These are phyloP conservation scores for Metarhizium anisopliae DNA, from an alignment of 2,329 filamentous ascomycete genomes.

Conservation along the genomic window DNA sequence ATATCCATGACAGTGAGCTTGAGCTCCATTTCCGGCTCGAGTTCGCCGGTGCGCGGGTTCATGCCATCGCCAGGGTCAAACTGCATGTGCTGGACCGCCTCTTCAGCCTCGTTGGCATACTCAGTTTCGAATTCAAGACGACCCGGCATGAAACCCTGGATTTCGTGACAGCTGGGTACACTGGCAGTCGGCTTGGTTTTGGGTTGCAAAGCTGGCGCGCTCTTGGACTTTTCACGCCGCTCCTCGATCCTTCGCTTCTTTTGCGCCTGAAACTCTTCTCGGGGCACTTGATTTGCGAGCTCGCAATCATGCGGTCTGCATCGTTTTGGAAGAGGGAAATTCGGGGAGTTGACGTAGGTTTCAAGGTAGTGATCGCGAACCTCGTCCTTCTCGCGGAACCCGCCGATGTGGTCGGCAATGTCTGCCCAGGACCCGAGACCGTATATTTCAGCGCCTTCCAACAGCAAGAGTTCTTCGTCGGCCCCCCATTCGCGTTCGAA, in stretches of 20 bases:
- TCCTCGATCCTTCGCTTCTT: slow-evolving; percentile 94
- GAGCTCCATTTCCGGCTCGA: slow-evolving; percentile 93
- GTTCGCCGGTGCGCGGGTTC: slow-evolving; percentile 71
- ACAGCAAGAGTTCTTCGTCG: slow-evolving; percentile 85
- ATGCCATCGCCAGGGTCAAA: slow-evolving; percentile 94
- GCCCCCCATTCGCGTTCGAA: slow-evolving; percentile 94
- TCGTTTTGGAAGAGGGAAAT: slow-evolving; percentile 78
- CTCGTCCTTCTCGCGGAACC: slow-evolving; percentile 89
- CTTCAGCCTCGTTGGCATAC: slow-evolving; percentile 95
- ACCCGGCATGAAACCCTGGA: slow-evolving; percentile 97
- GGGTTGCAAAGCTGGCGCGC: slow-evolving; percentile 71
- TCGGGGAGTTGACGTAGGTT: slow-evolving; percentile 74
- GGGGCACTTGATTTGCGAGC: slow-evolving; percentile 69
- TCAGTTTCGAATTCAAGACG: slow-evolving; percentile 96
- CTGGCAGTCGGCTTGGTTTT: slow-evolving; percentile 95
- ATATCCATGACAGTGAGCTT: slow-evolving; percentile 98
- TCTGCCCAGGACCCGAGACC: slow-evolving; percentile 96
- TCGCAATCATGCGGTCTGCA: slow-evolving; percentile 75
- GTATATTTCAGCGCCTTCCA: slow-evolving; percentile 94
- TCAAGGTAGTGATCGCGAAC: slow-evolving; percentile 89
- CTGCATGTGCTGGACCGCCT: slow-evolving; percentile 96
- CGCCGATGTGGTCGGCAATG: slow-evolving; percentile 95
- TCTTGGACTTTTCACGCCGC: slow-evolving; percentile 77
- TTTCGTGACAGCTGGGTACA: slow-evolving; percentile 93
- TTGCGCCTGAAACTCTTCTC: slow-evolving; percentile 84